Conservation (phyloP, 75 land plant species). For the Sequoiadendron giganteum region DNA sequence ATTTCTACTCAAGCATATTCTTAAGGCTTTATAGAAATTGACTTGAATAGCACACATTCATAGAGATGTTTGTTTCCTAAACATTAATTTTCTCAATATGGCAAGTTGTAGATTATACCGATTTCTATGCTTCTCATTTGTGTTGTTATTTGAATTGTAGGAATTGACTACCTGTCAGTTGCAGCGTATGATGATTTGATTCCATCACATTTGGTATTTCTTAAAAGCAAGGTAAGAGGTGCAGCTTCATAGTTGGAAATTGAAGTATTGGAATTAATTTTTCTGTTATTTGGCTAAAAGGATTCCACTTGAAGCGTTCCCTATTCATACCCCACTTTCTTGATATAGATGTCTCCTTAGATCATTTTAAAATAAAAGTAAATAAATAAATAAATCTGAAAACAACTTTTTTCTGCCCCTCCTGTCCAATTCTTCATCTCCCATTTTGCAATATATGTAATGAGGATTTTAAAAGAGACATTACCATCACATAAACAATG, state of each 20-base stretch:
- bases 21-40: neutral
- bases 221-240: slow-evolving; percentile 45
- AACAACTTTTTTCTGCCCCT: neutral
- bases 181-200: slow-evolving; percentile 71
- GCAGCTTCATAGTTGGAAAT: neutral
- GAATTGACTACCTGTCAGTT: slow-evolving; percentile 92
- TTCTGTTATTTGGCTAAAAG: neutral
- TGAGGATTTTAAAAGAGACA: neutral
- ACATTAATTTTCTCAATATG: neutral
- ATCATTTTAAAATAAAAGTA: neutral
- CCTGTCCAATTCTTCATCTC: neutral
- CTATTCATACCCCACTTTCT: neutral
- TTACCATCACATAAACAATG: neutral
- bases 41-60: neutral
- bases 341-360: neutral
- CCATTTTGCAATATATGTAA: neutral
- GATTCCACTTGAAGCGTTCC: neutral
- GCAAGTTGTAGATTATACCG: neutral
- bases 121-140: neutral
- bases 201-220: slow-evolving; percentile 63
- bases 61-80: neutral
- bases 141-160: slow-evolving; percentile 38
- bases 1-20: neutral
- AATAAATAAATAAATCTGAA: neutral
- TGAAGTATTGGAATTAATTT: neutral